Conservation (phyloP, 495 filamentous ascomycete genomes). For the Usnea hakonensis region DNA sequence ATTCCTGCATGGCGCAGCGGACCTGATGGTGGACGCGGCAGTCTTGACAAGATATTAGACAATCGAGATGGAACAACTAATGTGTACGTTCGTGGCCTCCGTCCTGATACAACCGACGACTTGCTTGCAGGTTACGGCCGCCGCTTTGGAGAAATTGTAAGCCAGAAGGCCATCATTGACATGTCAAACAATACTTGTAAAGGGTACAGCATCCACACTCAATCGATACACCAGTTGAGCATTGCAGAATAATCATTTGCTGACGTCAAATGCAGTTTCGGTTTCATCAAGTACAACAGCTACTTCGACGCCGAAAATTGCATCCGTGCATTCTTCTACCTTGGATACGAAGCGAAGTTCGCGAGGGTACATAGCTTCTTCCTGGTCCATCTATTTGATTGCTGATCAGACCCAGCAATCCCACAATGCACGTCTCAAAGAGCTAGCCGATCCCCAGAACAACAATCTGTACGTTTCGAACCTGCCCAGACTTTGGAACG, state of each 20-base stretch:
- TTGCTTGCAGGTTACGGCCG: slow-evolving; percentile 72
- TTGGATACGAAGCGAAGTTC: slow-evolving; percentile 95
- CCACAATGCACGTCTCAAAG: slow-evolving; percentile 92
- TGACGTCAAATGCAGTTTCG: slow-evolving; percentile 54
- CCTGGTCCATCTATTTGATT: not conserved
- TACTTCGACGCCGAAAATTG: slow-evolving; percentile 86
- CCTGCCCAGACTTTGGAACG: slow-evolving; percentile 80
- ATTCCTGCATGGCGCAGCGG: slow-evolving; percentile 72
- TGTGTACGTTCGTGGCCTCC: slow-evolving; percentile 93
- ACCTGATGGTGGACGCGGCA: slow-evolving; percentile 50
- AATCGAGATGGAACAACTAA: slow-evolving; percentile 85
- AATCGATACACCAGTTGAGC: not conserved
- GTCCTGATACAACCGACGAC: slow-evolving; percentile 89
- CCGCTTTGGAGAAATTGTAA: slow-evolving; percentile 84
- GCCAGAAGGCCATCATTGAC: slow-evolving; percentile 96
- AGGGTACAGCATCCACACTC: slow-evolving; percentile 53
- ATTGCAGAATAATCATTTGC: slow-evolving; percentile 20
- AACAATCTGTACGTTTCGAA: slow-evolving; percentile 98
- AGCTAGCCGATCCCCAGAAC: slow-evolving; percentile 72
- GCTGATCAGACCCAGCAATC: slow-evolving; percentile 58
- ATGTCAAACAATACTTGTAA: slow-evolving; percentile 85
- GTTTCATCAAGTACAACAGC: slow-evolving; percentile 88
- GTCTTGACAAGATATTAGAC: slow-evolving; percentile 82
- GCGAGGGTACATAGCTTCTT: slow-evolving; percentile 56
- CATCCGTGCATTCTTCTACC: slow-evolving; percentile 89